Conservation (phyloP, 805 yeast species). For the Saccharomycopsis javanensis region DNA sequence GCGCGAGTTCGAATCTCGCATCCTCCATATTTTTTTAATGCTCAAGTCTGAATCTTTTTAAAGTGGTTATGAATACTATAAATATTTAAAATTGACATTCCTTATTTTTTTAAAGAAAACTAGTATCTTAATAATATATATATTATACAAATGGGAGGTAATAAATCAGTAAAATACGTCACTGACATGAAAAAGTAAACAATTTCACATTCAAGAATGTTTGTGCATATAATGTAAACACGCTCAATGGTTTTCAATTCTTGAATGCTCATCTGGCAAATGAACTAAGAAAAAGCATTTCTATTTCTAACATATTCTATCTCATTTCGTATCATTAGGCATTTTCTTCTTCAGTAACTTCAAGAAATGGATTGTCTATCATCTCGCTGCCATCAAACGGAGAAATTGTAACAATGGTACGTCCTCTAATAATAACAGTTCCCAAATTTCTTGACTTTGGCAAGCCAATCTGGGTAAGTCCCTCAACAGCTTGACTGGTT, state of each 20-base stretch:
- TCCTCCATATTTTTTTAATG: constrained; percentile 14
- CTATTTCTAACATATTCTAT: no score
- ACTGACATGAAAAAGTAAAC: not conserved
- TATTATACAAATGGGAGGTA: not conserved
- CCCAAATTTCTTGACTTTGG: constrained; percentile 62
- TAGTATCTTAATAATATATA: not conserved
- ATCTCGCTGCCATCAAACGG: constrained; percentile 64
- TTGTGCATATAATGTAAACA: no score
- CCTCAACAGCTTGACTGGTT: constrained; percentile 56
- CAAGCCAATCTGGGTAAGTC: constrained; percentile 39
- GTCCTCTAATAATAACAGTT: constrained; percentile 78
- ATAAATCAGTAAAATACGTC: not conserved
- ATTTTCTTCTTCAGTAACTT: not conserved
- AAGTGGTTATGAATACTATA: not conserved
- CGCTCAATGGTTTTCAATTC: no score
- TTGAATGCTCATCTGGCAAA: no score
- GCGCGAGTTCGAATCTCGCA: constrained; percentile 20
- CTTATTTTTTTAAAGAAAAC: not conserved
- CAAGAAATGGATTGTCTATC: constrained; percentile 57
- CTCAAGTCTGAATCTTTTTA: not conserved
- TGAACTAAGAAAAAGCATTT: not conserved
- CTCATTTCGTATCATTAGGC: not conserved
- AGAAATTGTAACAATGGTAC: constrained; percentile 58
- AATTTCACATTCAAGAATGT: not conserved
- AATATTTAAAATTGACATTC: no score